Evolutionary conservation across 305 asterid species (phyloP).

Genomic region (Fraxinus sp.): DNA sequence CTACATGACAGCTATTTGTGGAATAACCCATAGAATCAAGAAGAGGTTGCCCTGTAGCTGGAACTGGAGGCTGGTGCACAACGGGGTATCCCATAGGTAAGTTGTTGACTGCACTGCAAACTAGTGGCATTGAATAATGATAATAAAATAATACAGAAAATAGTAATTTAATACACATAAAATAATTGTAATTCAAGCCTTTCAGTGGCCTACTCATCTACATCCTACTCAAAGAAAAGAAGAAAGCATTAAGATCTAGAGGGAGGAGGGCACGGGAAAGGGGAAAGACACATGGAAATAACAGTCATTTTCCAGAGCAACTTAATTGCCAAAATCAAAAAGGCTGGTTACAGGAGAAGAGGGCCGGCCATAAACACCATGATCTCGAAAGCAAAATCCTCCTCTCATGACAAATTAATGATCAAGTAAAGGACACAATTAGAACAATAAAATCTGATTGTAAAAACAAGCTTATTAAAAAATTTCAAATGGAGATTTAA

Average conservation of each 20-base stretch:
- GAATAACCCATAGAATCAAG: conserved; percentile 56
- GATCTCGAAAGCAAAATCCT: background rate
- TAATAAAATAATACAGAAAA: conserved; percentile 11
- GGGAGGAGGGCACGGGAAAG: background rate
- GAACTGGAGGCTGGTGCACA: conserved; percentile 52
- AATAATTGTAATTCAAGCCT: background rate
- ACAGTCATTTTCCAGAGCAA: background rate
- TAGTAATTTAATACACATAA: background rate
- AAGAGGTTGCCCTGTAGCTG: conserved; percentile 62
- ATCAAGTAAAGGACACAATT: background rate
- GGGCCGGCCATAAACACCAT: background rate
- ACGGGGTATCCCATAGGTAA: conserved; percentile 80
- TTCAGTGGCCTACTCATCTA: background rate
- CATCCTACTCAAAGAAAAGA: background rate
- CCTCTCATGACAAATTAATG: background rate
- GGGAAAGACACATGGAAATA: background rate
- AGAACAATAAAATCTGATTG: background rate
- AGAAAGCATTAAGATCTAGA: background rate
- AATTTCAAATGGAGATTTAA: background rate
- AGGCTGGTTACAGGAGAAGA: background rate
- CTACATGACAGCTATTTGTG: conserved; percentile 55
- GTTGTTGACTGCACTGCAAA: conserved; percentile 74
- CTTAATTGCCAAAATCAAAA: background rate
- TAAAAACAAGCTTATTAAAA: background rate
- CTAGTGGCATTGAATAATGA: conserved; percentile 34